Percentiles rank a stretch among this genome's conserved stretches.
Conservation (phyloP, 805 yeast species). For the Lachancea meyersii region DNA sequence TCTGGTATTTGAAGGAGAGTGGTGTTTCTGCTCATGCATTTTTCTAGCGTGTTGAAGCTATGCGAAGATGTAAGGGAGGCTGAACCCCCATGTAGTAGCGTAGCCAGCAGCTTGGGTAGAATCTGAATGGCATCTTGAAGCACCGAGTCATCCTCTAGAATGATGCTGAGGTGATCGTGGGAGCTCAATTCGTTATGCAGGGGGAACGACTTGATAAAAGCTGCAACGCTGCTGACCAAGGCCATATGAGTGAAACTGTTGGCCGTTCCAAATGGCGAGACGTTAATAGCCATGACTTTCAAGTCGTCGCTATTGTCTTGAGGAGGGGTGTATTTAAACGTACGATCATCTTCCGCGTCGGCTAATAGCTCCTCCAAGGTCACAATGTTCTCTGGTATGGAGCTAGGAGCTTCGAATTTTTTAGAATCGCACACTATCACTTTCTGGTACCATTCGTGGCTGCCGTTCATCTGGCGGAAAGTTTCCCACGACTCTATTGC, state of each 20-base stretch:
- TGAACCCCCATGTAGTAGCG: conserved; percentile 33
- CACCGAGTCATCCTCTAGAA: conserved; percentile 17
- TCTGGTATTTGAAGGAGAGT: conserved; percentile 21
- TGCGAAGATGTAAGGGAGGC: conserved; percentile 18
- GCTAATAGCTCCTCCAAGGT: conserved; percentile 24
- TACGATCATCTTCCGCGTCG: conserved; percentile 12
- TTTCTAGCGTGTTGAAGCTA: background rate
- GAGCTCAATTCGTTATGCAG: conserved; percentile 33
- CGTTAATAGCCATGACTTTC: conserved; percentile 30
- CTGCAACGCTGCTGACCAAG: conserved; percentile 47
- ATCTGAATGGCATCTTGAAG: conserved; percentile 34
- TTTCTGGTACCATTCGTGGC: conserved; percentile 28
- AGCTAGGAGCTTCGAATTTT: conserved; percentile 4
- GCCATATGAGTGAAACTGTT: conserved; percentile 45
- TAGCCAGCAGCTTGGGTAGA: conserved; percentile 36
- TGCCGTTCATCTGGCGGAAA: conserved; percentile 18
- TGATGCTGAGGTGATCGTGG: conserved; percentile 29
- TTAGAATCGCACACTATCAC: conserved; percentile 30
- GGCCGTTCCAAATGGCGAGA: conserved; percentile 21
- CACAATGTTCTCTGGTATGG: conserved; percentile 11
- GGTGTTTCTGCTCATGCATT: conserved; percentile 15
- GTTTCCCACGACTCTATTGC: conserved; percentile 28
- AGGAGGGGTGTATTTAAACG: conserved; percentile 29
- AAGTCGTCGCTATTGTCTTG: conserved; percentile 33
- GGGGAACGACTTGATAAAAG: conserved; percentile 37